Evolutionary conservation across 768 basidiomycete species (phyloP).

Genomic region (Tephrocybe sp.): DNA sequence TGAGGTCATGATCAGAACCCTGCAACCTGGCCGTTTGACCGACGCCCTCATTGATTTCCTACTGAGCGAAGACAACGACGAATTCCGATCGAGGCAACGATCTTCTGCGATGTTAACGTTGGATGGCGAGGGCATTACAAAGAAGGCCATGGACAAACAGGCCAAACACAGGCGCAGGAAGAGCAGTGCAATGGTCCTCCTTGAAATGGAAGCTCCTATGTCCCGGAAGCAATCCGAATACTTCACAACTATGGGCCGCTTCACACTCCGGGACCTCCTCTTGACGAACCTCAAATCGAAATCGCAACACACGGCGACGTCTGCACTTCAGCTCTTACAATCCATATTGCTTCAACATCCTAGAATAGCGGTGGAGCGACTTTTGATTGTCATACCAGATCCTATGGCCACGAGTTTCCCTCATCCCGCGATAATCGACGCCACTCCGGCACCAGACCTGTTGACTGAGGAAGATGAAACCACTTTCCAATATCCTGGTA

Average conservation of each 20-base stretch:
- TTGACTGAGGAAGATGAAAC: slow-evolving; percentile 54
- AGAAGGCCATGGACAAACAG: slow-evolving; percentile 36
- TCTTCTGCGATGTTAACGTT: slow-evolving; percentile 45
- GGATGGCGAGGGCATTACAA: slow-evolving; percentile 33
- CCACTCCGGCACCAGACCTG: slow-evolving; percentile 14
- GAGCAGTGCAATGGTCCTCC: slow-evolving; percentile 87
- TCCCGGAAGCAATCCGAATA: slow-evolving; percentile 73
- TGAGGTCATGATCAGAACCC: slow-evolving; percentile 79
- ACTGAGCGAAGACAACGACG: slow-evolving; percentile 81
- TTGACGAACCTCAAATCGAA: slow-evolving; percentile 73
- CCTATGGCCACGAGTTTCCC: slow-evolving; percentile 74
- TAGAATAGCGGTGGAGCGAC: slow-evolving; percentile 55
- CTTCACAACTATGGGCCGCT: slow-evolving; percentile 83
- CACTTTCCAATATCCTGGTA: slow-evolving; percentile 40
- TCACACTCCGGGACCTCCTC: slow-evolving; percentile 88
- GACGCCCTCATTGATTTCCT: slow-evolving; percentile 77
- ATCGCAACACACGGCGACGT: slow-evolving; percentile 61
- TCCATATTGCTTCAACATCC: slow-evolving; percentile 73
- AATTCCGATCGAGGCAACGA: slow-evolving; percentile 42
- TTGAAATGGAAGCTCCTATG: slow-evolving; percentile 80
- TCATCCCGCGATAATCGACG: slow-evolving; percentile 43
- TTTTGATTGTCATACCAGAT: slow-evolving; percentile 71
- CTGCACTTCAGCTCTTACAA: slow-evolving; percentile 79
- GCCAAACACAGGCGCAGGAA: slow-evolving; percentile 59
- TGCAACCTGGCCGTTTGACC: slow-evolving; percentile 65